phyloP scores from a whole-genome alignment of 192 early-diverging fungal genomes.

The Diversispora epigaea region DNA sequence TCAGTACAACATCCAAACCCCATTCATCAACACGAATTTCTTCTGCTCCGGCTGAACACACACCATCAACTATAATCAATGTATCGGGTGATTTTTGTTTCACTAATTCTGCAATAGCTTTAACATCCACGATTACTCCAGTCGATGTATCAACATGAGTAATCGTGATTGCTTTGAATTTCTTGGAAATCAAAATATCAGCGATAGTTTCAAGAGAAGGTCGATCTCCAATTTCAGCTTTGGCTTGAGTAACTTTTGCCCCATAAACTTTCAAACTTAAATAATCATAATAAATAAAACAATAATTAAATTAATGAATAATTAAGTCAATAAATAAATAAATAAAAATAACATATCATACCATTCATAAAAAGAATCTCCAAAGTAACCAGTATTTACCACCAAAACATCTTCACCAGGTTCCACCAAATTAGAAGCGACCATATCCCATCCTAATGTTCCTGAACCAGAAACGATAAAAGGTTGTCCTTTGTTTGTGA shows the following conservation, averaged over 20 bases:
- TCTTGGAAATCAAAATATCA: constrained; percentile 58
- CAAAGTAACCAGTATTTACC: constrained; percentile 93
- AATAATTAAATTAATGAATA: background rate
- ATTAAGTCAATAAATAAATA: background rate
- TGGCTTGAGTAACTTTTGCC: constrained; percentile 77
- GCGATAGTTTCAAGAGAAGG: constrained; percentile 69
- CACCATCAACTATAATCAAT: constrained; percentile 90
- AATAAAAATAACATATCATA: constrained; percentile 37
- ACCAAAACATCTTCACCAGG: constrained; percentile 86
- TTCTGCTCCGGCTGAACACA: constrained; percentile 94
- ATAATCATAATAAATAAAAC: background rate
- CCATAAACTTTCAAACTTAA: constrained; percentile 81
- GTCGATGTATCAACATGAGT: constrained; percentile 97
- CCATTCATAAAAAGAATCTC: constrained; percentile 92
- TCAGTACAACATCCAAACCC: constrained; percentile 89
- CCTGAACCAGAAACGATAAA: constrained; percentile 94
- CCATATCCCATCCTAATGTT: constrained; percentile 98
- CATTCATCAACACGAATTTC: constrained; percentile 89
- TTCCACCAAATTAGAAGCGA: constrained; percentile 87
- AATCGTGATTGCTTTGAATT: constrained; percentile 86
- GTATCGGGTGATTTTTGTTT: constrained; percentile 77
- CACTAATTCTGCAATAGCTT: constrained; percentile 72
- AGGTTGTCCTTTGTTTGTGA: constrained; percentile 81
- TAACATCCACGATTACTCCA: constrained; percentile 84
- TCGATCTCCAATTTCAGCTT: constrained; percentile 67